Base-by-base conservation (phyloP, 305 asterid genomes). In the Solanum hybrid region DNA sequence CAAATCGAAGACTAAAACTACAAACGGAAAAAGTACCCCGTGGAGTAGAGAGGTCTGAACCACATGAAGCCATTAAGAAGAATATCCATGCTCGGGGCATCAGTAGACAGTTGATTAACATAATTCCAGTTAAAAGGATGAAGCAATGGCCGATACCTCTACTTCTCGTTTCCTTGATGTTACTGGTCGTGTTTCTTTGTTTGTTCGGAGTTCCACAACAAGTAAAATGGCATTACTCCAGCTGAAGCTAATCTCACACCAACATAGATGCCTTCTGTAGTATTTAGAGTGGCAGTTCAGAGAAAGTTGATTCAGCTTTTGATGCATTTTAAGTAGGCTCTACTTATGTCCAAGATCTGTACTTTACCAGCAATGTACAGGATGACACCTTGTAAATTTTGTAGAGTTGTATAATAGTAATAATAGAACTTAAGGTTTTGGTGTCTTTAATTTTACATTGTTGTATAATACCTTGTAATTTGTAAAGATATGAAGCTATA, bases 1-100 rank as follows among this genome's bases (percentile, higher is more conserved):
- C 96, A 13, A 92, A 93, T 88, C 92, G 96, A 82, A 89, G 96
- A 51, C 90, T 94, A 86, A 93, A 93, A 89, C 92, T 95, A 60
- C 89, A 92, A 73, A 92, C 81, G 87, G 89, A 46, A 46, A 92
- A 88, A 78, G 24, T 64, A 69, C 81, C 37, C 51, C 7, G 66
- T 64, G 90, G 32, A 60, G 79, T 78, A 4, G 91, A 84, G 88
- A 87, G n/a, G 81, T n/a, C 40, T 9, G 92, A 87, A 56, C 37
- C 86, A 7, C 79, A 86, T 64, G 91, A 90, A 29, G 31, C 78
- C 32, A 85, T 77, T 69, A 90, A 77, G 35, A 51, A 29, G 40
- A 92, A 87, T n/a, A 64, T 80, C 16, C 64, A 86, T 34, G 90
- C 87, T 10, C 90, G 80, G 90, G 82, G 64, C 72, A 75, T 60